Evolutionary conservation across 2,329 filamentous ascomycete species (phyloP).

Genomic region (Colletotrichum brevisporum): DNA sequence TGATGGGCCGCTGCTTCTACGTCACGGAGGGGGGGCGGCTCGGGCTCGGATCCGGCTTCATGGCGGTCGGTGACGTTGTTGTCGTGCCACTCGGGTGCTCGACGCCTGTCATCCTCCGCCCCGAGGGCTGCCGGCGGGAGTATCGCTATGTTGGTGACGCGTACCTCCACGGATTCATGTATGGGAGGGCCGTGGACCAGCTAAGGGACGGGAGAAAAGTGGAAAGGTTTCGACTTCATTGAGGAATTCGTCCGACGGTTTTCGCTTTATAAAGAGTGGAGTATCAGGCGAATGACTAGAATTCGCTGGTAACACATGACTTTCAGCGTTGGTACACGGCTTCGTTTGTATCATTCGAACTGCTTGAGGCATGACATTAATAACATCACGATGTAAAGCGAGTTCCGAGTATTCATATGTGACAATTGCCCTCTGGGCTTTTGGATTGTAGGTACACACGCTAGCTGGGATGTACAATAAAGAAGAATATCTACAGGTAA

Average conservation of each 20-base stretch:
- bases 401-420: neutral
- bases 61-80: constrained; percentile 48
- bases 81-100: constrained; percentile 52
- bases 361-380: too few relatives aligned
- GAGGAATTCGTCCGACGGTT: neutral
- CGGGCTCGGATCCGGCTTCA: constrained; percentile 51
- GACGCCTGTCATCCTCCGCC: constrained; percentile 51
- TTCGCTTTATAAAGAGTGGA: too few relatives aligned
- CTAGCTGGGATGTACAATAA: constrained; percentile 21
- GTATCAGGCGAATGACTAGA: too few relatives aligned
- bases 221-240: constrained; percentile 44
- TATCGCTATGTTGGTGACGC: constrained; percentile 51
- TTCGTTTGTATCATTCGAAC: too few relatives aligned
- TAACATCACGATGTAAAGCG: too few relatives aligned
- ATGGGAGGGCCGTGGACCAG: constrained; percentile 48
- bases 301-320: too few relatives aligned
- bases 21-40: constrained; percentile 44
- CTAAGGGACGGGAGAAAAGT: constrained; percentile 56
- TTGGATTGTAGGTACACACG: constrained; percentile 22
- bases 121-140: constrained; percentile 44
- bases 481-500: constrained; percentile 38
- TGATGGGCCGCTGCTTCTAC: constrained; percentile 47
- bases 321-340: too few relatives aligned
- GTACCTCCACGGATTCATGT: constrained; percentile 54
- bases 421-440: constrained; percentile 28